These are phyloP conservation scores for Phytophthora citricola DNA, from an alignment of 352 stramenopile genomes.

Conservation along the genomic window DNA sequence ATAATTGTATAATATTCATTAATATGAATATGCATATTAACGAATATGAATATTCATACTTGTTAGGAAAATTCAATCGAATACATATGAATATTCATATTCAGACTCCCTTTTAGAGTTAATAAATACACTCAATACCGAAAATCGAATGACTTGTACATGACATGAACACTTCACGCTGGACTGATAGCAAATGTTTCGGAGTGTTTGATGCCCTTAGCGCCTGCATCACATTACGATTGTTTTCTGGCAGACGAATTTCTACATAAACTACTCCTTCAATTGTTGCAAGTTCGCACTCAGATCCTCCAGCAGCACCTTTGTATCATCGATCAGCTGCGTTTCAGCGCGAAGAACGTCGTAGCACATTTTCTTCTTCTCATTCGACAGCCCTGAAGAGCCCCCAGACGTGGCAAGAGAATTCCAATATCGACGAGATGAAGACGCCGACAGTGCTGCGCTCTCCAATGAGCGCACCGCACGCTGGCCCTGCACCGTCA, in stretches of 20 bases:
- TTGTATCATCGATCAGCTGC: conserved; percentile 84
- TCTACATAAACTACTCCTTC: conserved; percentile 22
- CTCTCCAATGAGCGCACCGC: conserved; percentile 63
- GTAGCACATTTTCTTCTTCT: conserved; percentile 87
- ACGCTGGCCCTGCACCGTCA: conserved; percentile 72
- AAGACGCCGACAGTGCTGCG: conserved; percentile 30
- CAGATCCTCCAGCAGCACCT: conserved; percentile 73
- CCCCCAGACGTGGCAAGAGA: conserved; percentile 10
- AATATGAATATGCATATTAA: too few species aligned
- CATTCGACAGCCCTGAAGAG: conserved; percentile 49
- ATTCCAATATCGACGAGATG: conserved; percentile 30
- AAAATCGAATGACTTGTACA: too few species aligned
- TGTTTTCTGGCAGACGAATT: background rate
- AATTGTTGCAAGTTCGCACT: conserved; percentile 57
- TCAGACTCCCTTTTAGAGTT: too few species aligned
- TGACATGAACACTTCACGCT: background rate
- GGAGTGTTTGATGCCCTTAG: background rate
- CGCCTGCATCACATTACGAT: background rate
- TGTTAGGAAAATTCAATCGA: too few species aligned
- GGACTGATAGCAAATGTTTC: background rate
- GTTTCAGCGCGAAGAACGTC: conserved; percentile 83
- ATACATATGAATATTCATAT: too few species aligned
- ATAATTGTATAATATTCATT: too few species aligned
- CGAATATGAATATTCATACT: too few species aligned
- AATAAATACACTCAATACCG: too few species aligned